These are phyloP conservation scores for Daedaleopsis nitida DNA, from an alignment of 768 basidiomycete genomes.

Conservation along the genomic window DNA sequence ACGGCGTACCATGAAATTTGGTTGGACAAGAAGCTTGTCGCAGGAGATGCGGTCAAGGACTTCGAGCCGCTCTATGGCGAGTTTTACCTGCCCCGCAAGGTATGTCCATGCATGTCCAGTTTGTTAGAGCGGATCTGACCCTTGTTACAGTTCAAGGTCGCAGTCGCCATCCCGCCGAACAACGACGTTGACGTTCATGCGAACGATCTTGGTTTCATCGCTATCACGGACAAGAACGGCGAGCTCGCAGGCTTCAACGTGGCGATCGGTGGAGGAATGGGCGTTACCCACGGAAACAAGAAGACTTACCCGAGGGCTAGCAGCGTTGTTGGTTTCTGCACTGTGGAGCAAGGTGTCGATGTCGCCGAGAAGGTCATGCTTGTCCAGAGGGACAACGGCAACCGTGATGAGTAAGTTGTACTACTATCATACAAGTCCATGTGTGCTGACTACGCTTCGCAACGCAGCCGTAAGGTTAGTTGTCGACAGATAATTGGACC, in stretches of 20 bases:
- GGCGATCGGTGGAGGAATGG: slow-evolving; percentile 95
- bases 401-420: slow-evolving; percentile 80
- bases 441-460: too few species aligned
- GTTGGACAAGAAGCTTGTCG: slow-evolving; percentile 96
- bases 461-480: slow-evolving; percentile 39
- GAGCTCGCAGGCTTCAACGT: slow-evolving; percentile 93
- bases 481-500: not conserved
- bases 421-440: too few species aligned
- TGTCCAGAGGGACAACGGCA: slow-evolving; percentile 93
- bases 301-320: slow-evolving; percentile 95
- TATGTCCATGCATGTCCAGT: slow-evolving; percentile 33
- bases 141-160: slow-evolving; percentile 84
- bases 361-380: slow-evolving; percentile 95
- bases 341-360: slow-evolving; percentile 77
- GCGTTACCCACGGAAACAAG: slow-evolving; percentile 98
- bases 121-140: slow-evolving; percentile 4
- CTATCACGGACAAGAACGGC: slow-evolving; percentile 77
- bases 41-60: slow-evolving; percentile 91
- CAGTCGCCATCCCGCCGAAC: slow-evolving; percentile 92
- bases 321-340: slow-evolving; percentile 91
- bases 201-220: slow-evolving; percentile 96
- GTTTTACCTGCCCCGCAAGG: slow-evolving; percentile 95
- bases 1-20: slow-evolving; percentile 98
- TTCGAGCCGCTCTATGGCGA: slow-evolving; percentile 97
- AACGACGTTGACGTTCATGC: slow-evolving; percentile 97